A percentile compares a stretch with the other conserved stretches of the same genome.
These are phyloP conservation scores for Spergularia bocconei DNA, from an alignment of 148 eudicot species.

Conservation along the genomic window DNA sequence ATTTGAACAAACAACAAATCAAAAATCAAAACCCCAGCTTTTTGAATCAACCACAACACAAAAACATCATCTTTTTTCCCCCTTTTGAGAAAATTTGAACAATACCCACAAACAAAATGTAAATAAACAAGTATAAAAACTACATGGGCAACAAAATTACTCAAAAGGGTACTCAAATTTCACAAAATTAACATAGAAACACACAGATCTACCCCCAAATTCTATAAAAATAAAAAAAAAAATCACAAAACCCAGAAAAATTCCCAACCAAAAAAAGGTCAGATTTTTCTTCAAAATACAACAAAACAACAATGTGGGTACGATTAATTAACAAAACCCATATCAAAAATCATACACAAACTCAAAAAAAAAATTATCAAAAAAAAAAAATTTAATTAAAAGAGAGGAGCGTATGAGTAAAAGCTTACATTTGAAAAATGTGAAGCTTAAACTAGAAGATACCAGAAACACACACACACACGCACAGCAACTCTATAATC, in stretches of 20 bases:
- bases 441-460: neutral
- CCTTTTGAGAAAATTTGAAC: neutral
- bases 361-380: neutral
- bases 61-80: neutral
- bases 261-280: neutral
- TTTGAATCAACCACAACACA: neutral
- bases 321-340: neutral
- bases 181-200: neutral
- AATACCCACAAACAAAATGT: neutral
- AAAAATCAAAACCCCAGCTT: constrained; percentile 4
- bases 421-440: constrained; percentile 18
- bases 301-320: constrained; percentile 29
- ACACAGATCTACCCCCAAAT: constrained; percentile 26
- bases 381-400: neutral
- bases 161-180: constrained; percentile 9
- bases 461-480: constrained; percentile 9
- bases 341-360: neutral
- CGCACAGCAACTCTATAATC: constrained; percentile 30
- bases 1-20: constrained; percentile 4
- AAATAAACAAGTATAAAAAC: neutral
- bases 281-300: constrained; percentile 1
- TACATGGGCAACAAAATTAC: neutral
- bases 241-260: neutral
- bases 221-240: neutral
- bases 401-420: neutral